Base-by-base conservation (phyloP, 164 flowering plant species). In the Taxillus chinensis region DNA sequence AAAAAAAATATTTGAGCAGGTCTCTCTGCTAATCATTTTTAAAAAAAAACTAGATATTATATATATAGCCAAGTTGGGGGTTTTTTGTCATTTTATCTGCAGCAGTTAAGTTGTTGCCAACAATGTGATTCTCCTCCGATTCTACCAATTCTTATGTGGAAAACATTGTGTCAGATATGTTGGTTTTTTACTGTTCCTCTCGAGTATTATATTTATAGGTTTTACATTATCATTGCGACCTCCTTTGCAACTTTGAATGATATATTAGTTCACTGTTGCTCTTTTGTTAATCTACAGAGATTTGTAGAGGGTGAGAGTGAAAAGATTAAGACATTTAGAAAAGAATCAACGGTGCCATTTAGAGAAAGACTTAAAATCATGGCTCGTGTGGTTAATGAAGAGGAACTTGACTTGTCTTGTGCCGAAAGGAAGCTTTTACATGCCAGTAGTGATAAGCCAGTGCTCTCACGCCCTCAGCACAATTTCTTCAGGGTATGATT, bases 381-480 rank as follows among this genome's bases (percentile, higher is more conserved):
- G 87, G 87, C 89, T 52, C 85, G 92, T 2, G 72, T 89, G 67
- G 88, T 80, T 39, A 95, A 91, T 70, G 92, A 96, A 12, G 99
- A 95, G 41, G 98, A 89, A 41, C 85, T 95, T 56, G 75, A 70
- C 43, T 64, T 92, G 66, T 77, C 77, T 68, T 79, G 90, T 64
- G 64, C 98, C 4, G 99, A 95, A 64, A 89, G 62, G 72, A 95
- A 89, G 78, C 97, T 95, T 37, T 55, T 95, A 46, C 67, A 77
- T 55, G 89, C 93, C 60, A 91, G 89, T 68, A 95, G 89, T 61
- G 96, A 91, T 62, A 91, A 91, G 74, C 99, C 99, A 3, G 99
- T 95, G 55, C 98, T 95, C 54, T 95, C 99, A 16, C 95, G 98
- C 48, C 99, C 99, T 51, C 99, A 95, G 64, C 99, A 95, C 74